A percentile compares a stretch with the other conserved stretches of the same genome.
Conservation (phyloP, 148 eudicot genomes). For the Camellia japonica region DNA sequence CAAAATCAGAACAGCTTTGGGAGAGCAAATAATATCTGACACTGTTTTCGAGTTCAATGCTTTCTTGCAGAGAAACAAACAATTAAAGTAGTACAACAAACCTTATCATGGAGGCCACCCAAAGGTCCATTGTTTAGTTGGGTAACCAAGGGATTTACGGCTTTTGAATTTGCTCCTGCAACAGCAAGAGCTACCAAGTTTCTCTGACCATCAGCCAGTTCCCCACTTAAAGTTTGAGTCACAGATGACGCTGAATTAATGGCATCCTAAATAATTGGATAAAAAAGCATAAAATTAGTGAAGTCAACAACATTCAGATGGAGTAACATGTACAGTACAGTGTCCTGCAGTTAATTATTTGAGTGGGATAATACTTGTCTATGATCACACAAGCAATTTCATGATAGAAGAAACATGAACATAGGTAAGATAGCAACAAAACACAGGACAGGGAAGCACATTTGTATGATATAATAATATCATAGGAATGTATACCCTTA, state of each 20-base stretch:
- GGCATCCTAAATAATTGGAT: conserved; percentile 56
- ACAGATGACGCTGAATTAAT: conserved; percentile 85
- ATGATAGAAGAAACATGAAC: not conserved
- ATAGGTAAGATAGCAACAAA: not conserved
- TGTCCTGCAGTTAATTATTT: not conserved
- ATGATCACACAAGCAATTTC: not conserved
- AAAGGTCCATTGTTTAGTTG: conserved; percentile 83
- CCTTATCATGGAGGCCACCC: conserved; percentile 80
- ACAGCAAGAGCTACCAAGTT: conserved; percentile 73
- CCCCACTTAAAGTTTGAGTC: conserved; percentile 68
- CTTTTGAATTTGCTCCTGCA: conserved; percentile 67
- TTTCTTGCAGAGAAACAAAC: conserved; percentile 2
- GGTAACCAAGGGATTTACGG: conserved; percentile 57
- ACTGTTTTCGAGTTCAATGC: not conserved
- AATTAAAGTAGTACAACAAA: conserved; percentile 20
- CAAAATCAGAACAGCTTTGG: not conserved
- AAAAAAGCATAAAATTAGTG: not conserved
- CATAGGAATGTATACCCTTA: conserved; percentile 54
- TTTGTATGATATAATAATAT: not conserved
- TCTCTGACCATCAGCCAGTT: conserved; percentile 87
- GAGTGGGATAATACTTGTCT: not conserved
- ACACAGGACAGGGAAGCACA: not conserved
- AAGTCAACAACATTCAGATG: not conserved
- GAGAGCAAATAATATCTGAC: not conserved
- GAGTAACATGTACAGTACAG: too few relatives aligned